Conservation (phyloP, 2,329 filamentous ascomycete genomes). For the Coniochaeta sp. region DNA sequence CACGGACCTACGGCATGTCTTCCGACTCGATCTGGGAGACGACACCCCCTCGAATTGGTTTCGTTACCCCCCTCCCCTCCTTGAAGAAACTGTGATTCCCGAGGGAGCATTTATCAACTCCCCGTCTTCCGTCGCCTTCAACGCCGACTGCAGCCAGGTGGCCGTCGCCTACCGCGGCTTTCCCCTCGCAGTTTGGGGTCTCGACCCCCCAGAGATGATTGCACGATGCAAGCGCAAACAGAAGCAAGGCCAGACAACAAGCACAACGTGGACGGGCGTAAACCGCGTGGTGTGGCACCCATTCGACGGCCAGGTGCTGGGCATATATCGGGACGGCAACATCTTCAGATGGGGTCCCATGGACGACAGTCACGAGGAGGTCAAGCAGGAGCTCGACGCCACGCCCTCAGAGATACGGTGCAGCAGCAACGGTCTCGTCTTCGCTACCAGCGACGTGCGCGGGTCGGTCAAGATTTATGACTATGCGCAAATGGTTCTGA, state of each 20-base stretch:
- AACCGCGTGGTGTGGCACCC: slow-evolving; percentile 15
- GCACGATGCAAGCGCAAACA: slow-evolving; percentile 11
- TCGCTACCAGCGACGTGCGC: slow-evolving; percentile 10
- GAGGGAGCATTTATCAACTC: slow-evolving; percentile 9
- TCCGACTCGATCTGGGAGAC: slow-evolving; percentile 1
- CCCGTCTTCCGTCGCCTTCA: slow-evolving; percentile 11
- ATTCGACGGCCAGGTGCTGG: slow-evolving; percentile 11
- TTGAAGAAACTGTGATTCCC: slow-evolving; percentile 10
- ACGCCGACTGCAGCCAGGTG: slow-evolving; percentile 12
- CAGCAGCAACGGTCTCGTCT: slow-evolving; percentile 11
- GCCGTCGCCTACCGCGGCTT: slow-evolving; percentile 11
- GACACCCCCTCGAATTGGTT: neutral
- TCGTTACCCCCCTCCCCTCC: slow-evolving; percentile 1
- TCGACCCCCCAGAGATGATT: slow-evolving; percentile 12
- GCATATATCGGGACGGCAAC: slow-evolving; percentile 11
- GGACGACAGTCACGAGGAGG: slow-evolving; percentile 13
- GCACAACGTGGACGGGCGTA: neutral
- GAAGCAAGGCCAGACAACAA: slow-evolving; percentile 4
- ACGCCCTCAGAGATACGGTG: neutral
- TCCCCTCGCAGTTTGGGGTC: slow-evolving; percentile 11
- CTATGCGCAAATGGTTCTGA: slow-evolving; percentile 9
- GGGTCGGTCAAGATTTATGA: slow-evolving; percentile 14
- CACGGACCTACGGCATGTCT: slow-evolving; percentile 7
- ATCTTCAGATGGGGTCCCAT: slow-evolving; percentile 19
- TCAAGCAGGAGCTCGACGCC: slow-evolving; percentile 5